Percentiles rank a stretch among this genome's conserved stretches.
Conservation (phyloP, 768 basidiomycete species). For the Tulasnella sp. region DNA sequence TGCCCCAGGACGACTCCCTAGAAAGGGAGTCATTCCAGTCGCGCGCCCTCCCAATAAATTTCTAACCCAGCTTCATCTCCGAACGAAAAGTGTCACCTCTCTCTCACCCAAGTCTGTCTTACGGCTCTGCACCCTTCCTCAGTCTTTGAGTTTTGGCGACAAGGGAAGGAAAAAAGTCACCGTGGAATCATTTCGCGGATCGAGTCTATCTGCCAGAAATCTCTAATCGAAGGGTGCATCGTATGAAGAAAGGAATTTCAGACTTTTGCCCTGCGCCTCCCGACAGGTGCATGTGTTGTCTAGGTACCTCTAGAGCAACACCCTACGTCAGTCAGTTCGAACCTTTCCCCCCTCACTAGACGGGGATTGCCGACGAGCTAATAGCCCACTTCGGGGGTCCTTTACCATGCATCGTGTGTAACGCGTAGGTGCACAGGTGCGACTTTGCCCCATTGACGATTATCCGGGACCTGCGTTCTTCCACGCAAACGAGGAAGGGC, state of each 20-base stretch:
- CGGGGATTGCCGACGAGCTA: not conserved
- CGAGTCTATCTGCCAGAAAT: not conserved
- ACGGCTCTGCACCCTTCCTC: slow-evolving; percentile 1
- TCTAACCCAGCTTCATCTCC: slow-evolving; percentile 3
- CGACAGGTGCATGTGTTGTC: not conserved
- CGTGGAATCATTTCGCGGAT: not conserved
- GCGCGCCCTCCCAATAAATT: not conserved
- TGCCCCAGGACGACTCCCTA: not conserved
- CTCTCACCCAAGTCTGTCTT: not conserved
- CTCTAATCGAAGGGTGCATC: not conserved
- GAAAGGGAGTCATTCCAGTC: not conserved
- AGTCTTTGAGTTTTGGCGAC: not conserved
- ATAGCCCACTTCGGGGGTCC: not conserved
- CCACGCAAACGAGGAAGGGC: not conserved
- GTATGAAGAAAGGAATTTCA: not conserved
- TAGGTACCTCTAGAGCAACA: no score
- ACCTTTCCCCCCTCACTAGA: not conserved
- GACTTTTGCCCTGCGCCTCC: not conserved
- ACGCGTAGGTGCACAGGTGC: not conserved
- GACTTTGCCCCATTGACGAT: not conserved
- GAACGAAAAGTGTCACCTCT: not conserved
- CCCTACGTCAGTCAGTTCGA: no score
- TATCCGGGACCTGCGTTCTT: not conserved
- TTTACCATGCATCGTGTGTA: not conserved
- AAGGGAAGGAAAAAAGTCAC: not conserved